Evolutionary conservation across 2,329 filamentous ascomycete species (phyloP).

Genomic region (Paraconiothyrium sp.): DNA sequence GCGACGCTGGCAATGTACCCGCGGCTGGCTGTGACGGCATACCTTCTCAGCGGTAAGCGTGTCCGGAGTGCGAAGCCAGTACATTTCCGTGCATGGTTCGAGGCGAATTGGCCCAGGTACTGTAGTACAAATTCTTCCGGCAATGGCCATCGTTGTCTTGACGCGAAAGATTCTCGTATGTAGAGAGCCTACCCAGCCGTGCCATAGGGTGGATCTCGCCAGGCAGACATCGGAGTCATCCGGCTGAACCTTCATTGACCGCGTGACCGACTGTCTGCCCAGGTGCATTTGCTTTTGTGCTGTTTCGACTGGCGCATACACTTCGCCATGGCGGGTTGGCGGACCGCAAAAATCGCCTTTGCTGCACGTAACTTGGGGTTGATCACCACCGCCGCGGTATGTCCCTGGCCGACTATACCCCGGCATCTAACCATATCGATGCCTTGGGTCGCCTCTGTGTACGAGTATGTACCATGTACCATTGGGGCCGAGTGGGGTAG

Average conservation of each 20-base stretch:
- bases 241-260: slow-evolving; percentile 19
- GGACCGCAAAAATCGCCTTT: slow-evolving; percentile 22
- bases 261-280: slow-evolving; percentile 24
- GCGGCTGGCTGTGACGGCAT: slow-evolving; percentile 20
- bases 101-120: slow-evolving; percentile 23
- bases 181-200: slow-evolving; percentile 22
- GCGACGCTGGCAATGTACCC: slow-evolving; percentile 19
- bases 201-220: slow-evolving; percentile 13
- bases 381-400: background rate
- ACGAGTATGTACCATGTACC: slow-evolving; percentile 25
- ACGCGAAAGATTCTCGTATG: slow-evolving; percentile 31
- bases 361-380: background rate
- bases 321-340: slow-evolving; percentile 17
- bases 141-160: slow-evolving; percentile 18
- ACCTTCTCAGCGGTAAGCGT: slow-evolving; percentile 21
- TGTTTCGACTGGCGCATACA: background rate
- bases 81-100: slow-evolving; percentile 18
- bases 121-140: slow-evolving; percentile 25
- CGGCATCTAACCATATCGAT: slow-evolving; percentile 18
- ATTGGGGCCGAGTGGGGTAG: slow-evolving; percentile 17
- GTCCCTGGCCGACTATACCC: slow-evolving; percentile 3
- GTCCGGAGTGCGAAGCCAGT: slow-evolving; percentile 11
- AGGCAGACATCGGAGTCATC: slow-evolving; percentile 21
- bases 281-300: slow-evolving; percentile 13
- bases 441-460: slow-evolving; percentile 20